A percentile compares a stretch with the other conserved stretches of the same genome.
phyloP scores from a whole-genome alignment of 768 basidiomycete genomes.

The Fomitopsis serialis region DNA sequence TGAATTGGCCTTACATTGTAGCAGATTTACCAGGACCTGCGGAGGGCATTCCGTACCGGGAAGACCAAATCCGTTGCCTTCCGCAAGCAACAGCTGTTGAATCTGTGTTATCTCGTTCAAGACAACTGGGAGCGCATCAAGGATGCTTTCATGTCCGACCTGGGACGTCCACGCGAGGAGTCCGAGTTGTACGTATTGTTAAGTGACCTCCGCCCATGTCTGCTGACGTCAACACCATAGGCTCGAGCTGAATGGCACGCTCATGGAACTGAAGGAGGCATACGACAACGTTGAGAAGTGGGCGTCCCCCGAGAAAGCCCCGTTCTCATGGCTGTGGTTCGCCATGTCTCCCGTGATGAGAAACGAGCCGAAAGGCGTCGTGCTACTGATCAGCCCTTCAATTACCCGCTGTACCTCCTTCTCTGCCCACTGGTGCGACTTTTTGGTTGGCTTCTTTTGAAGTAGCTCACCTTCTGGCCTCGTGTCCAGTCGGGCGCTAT shows the following conservation, averaged over 20 bases:
- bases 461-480: slow-evolving; percentile 18
- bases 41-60: slow-evolving; percentile 55
- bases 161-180: slow-evolving; percentile 61
- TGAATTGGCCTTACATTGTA: too few species aligned
- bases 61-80: slow-evolving; percentile 62
- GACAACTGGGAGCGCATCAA: slow-evolving; percentile 65
- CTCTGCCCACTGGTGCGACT: slow-evolving; percentile 52
- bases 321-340: slow-evolving; percentile 50
- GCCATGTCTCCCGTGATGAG: slow-evolving; percentile 59
- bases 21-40: slow-evolving; percentile 53
- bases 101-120: slow-evolving; percentile 66
- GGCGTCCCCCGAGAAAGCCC: slow-evolving; percentile 57
- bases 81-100: slow-evolving; percentile 72
- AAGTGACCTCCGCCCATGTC: background rate
- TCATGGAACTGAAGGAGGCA: slow-evolving; percentile 46
- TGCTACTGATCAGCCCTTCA: slow-evolving; percentile 68
- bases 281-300: slow-evolving; percentile 68
- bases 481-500: slow-evolving; percentile 48
- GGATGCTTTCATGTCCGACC: slow-evolving; percentile 52
- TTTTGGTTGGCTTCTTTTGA: slow-evolving; percentile 17
- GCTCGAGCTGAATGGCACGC: slow-evolving; percentile 51
- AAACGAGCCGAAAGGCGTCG: slow-evolving; percentile 73
- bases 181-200: slow-evolving; percentile 37
- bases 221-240: slow-evolving; percentile 26
- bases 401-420: slow-evolving; percentile 62